phyloP scores from a whole-genome alignment of 2,329 filamentous ascomycete species.

The Stenocarpella maydis region DNA sequence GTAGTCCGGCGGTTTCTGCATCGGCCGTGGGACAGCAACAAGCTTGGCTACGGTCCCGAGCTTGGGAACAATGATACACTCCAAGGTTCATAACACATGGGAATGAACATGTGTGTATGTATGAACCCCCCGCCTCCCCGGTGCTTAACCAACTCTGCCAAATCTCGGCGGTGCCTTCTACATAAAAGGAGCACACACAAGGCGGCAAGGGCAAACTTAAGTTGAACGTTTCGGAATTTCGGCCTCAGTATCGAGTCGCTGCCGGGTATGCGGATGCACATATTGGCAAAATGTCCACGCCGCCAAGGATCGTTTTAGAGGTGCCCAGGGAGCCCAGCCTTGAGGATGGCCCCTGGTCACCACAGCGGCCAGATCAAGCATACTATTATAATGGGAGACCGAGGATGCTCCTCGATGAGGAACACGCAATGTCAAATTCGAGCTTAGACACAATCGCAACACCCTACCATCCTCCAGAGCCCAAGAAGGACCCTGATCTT shows the following conservation, averaged over 20 bases:
- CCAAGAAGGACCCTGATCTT: constrained; percentile 18
- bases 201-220: not conserved
- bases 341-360: constrained; percentile 9
- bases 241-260: not conserved
- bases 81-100: not conserved
- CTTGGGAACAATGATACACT: constrained; percentile 3
- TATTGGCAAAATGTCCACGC: not conserved
- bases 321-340: constrained; percentile 9
- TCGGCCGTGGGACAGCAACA: not conserved
- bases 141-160: not conserved
- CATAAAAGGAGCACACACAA: not conserved
- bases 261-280: not conserved
- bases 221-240: not conserved
- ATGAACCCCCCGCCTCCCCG: not conserved
- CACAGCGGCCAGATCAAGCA: not conserved
- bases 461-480: not conserved
- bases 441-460: constrained; percentile 8
- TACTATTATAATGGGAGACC: constrained; percentile 6
- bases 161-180: not conserved
- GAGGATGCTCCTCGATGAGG: not conserved
- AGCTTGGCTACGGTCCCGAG: not conserved
- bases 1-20: constrained; percentile 7
- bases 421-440: not conserved
- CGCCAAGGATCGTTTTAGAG: constrained; percentile 7
- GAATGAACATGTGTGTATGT: not conserved